Evolutionary conservation across 495 filamentous ascomycete genomes (phyloP), one percentile per base, ranked within the genome.

Genomic region (Staphylotrichum tortipilum): DNA sequence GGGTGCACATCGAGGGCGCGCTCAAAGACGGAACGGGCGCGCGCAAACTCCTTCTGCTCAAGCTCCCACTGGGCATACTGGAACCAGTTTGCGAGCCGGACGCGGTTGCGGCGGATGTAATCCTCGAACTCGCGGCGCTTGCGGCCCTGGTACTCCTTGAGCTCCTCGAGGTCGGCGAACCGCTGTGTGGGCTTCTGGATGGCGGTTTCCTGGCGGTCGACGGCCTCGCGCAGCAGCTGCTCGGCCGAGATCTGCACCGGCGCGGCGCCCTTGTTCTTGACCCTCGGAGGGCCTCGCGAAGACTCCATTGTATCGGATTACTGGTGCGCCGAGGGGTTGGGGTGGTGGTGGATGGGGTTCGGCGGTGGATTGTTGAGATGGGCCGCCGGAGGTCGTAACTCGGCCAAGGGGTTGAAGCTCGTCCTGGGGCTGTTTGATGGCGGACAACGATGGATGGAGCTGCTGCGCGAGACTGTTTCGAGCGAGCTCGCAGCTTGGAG

Each of bases 11-110:
- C 92, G 52, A 98, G 76, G 49, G 92, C 92, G 53, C 92, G 80
- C 70, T 98, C 92, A 63, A 98, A 97, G 62, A 98, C 84, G 36
- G 85, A 91, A n/a, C 92, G 82, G 17, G 94, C 92, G 30, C 92
- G 81, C n/a, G 84, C 84, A 68, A 86, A 96, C 71, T 98, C 92
- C 66, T 97, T 98, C 68, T 98, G 92, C 66, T 98, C 92, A 28
- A 98, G 75, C 66, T 98, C 92, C 89, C 89, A 98, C 51, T 85
- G 81, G 31, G 92, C 92, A 75, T 98, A 98, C 55, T 88, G 84
- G 81, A 94, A 89, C 92, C 92, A 98, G 65, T 98, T 97, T 68
- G 92, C 92, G 78, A 96, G 89, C 55, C 95, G 95, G 60, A 97
- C 77, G 57, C 90, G 71, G 62, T 97, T 96, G 44, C 94, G 86